A percentile compares a stretch with the other conserved stretches of the same genome.
Conservation (phyloP, 768 basidiomycete species). For the Lentinula detonsa region DNA sequence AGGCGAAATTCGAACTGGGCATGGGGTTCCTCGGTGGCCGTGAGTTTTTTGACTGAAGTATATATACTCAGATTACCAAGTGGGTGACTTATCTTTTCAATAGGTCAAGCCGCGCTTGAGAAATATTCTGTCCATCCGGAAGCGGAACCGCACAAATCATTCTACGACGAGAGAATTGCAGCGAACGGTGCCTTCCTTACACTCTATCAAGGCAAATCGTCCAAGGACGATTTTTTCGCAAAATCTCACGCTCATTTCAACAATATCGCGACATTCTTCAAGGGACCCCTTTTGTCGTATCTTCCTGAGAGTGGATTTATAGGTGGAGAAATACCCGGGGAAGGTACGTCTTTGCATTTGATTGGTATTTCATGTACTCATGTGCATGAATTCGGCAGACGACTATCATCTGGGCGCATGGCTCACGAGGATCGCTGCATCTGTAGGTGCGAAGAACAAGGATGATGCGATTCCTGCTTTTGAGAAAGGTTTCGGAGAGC, state of each 20-base stretch:
- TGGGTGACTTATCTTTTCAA: neutral
- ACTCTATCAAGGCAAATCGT: constrained; percentile 32
- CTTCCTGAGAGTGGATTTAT: constrained; percentile 41
- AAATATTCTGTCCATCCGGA: constrained; percentile 26
- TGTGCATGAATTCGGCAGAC: constrained; percentile 9
- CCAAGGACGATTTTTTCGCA: constrained; percentile 34
- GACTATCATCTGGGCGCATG: constrained; percentile 52
- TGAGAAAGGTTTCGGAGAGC: constrained; percentile 30
- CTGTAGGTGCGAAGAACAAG: constrained; percentile 28
- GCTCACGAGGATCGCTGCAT: constrained; percentile 40
- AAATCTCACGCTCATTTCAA: constrained; percentile 32
- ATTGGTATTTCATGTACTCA: neutral
- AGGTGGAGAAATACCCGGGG: constrained; percentile 39
- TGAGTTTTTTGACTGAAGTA: constrained; percentile 19
- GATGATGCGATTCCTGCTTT: constrained; percentile 31
- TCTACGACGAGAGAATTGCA: constrained; percentile 37
- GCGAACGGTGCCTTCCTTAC: constrained; percentile 33
- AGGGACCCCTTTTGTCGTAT: constrained; percentile 30
- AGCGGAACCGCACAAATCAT: constrained; percentile 29
- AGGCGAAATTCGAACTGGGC: constrained; percentile 15
- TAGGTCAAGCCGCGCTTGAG: constrained; percentile 39
- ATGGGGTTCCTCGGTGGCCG: constrained; percentile 30
- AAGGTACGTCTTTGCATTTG: constrained; percentile 17
- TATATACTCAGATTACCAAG: neutral
- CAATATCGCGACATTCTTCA: constrained; percentile 28